phyloP scores from a whole-genome alignment of 352 stramenopile species.

The Phytophthora niederhauseri region DNA sequence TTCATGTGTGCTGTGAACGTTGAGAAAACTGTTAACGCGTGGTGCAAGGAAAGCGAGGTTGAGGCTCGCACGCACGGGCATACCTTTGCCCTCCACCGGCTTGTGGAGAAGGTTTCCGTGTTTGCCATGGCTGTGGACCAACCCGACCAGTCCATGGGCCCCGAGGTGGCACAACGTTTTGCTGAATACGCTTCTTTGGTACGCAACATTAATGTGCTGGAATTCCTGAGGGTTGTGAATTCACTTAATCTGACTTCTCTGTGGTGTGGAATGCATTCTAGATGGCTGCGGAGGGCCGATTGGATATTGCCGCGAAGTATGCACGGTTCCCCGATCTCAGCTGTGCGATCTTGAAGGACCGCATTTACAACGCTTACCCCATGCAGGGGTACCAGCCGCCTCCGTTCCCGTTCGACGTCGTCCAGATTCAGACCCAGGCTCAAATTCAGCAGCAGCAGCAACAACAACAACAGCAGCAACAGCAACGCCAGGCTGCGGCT shows the following conservation, averaged over 20 bases:
- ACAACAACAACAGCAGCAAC: conserved; percentile 47
- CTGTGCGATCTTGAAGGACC: conserved; percentile 85
- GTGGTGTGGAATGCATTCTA: conserved; percentile 27
- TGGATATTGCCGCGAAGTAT: conserved; percentile 95
- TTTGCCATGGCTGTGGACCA: conserved; percentile 92
- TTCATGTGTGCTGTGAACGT: conserved; percentile 97
- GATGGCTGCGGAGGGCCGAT: conserved; percentile 93
- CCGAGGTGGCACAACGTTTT: conserved; percentile 91
- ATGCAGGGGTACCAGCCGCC: conserved; percentile 80
- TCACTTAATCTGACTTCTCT: conserved; percentile 6
- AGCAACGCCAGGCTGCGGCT: conserved; percentile 35
- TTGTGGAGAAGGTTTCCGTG: conserved; percentile 97
- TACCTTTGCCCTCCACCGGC: conserved; percentile 93
- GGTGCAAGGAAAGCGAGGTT: conserved; percentile 91
- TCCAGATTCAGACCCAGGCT: conserved; percentile 63
- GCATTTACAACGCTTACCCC: conserved; percentile 85
- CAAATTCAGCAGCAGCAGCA: conserved; percentile 67
- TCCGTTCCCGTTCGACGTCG: conserved; percentile 84
- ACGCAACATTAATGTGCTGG: conserved; percentile 7
- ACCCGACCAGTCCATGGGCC: conserved; percentile 82
- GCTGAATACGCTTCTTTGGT: conserved; percentile 84
- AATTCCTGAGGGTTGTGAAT: not conserved
- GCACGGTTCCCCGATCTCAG: conserved; percentile 79
- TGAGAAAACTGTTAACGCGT: conserved; percentile 86
- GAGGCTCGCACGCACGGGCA: conserved; percentile 67